Percentiles rank a stretch among this genome's conserved stretches.
Evolutionary conservation across 2,329 filamentous ascomycete species (phyloP).

Genomic region (Penicillium palitans): DNA sequence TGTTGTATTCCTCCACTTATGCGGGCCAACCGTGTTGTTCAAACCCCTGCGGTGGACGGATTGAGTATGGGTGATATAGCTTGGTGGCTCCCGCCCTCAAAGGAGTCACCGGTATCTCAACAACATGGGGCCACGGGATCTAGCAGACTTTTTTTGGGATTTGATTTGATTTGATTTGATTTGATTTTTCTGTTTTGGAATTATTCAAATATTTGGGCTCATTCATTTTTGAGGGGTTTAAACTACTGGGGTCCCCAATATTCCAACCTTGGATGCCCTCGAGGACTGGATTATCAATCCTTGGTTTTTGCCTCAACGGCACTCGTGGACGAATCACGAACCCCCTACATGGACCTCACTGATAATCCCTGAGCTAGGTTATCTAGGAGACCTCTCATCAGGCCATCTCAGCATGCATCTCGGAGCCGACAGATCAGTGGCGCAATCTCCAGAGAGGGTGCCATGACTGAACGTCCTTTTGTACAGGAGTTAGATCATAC

Average conservation of each 20-base stretch:
- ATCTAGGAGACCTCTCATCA: neutral
- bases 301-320: neutral
- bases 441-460: neutral
- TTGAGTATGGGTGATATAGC: slow-evolving; percentile 17
- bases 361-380: neutral
- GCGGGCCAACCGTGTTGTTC: neutral
- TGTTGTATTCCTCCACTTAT: neutral
- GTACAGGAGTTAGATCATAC: neutral
- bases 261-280: neutral
- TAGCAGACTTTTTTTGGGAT: slow-evolving; percentile 8
- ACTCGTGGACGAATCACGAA: neutral
- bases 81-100: slow-evolving; percentile 19
- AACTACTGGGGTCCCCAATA: slow-evolving; percentile 1
- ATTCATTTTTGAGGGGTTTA: neutral
- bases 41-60: slow-evolving; percentile 19
- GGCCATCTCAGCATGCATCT: neutral
- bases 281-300: neutral
- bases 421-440: neutral
- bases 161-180: neutral
- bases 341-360: neutral
- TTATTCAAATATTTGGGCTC: neutral
- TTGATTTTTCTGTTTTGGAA: neutral
- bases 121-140: slow-evolving; percentile 13
- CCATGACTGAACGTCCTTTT: neutral
- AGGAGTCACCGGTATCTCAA: slow-evolving; percentile 22